Percentiles rank a stretch among this genome's conserved stretches.
phyloP scores from a whole-genome alignment of 1,284 basidiomycete species.

The Fomitopsis betulina region DNA sequence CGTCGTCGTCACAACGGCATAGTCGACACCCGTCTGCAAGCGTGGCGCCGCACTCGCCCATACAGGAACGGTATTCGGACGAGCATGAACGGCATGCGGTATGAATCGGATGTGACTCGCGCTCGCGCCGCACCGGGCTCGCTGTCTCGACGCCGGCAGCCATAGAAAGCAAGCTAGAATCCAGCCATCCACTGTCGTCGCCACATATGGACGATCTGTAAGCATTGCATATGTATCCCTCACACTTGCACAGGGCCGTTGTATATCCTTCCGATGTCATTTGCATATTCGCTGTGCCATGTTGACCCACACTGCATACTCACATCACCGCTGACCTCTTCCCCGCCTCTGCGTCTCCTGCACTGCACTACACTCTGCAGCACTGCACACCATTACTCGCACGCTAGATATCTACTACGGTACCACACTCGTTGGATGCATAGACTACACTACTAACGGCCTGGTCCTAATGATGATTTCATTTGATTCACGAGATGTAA shows the following conservation, averaged over 20 bases:
- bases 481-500: constrained; percentile 1
- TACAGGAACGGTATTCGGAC: constrained; percentile 3
- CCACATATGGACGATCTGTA: constrained; percentile 3
- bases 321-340: background rate
- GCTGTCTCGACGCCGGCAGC: background rate
- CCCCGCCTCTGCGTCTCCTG: background rate
- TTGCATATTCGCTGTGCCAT: constrained; percentile 1
- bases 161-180: background rate
- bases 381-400: background rate
- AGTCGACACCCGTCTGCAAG: constrained; percentile 7
- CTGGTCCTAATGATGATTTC: constrained; percentile 1
- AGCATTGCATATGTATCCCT: background rate
- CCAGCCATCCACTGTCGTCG: background rate
- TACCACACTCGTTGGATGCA: constrained; percentile 3
- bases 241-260: background rate
- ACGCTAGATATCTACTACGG: background rate
- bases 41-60: constrained; percentile 2
- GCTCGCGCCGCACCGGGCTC: background rate
- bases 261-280: background rate
- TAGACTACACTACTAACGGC: background rate
- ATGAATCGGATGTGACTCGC: background rate
- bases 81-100: background rate
- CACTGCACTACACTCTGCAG: constrained; percentile 1
- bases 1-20: constrained; percentile 7
- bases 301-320: constrained; percentile 1